Percentiles rank a stretch among this genome's conserved stretches.
Evolutionary conservation across 441 rosid species (phyloP).

Genomic region (Capsella rubella): DNA sequence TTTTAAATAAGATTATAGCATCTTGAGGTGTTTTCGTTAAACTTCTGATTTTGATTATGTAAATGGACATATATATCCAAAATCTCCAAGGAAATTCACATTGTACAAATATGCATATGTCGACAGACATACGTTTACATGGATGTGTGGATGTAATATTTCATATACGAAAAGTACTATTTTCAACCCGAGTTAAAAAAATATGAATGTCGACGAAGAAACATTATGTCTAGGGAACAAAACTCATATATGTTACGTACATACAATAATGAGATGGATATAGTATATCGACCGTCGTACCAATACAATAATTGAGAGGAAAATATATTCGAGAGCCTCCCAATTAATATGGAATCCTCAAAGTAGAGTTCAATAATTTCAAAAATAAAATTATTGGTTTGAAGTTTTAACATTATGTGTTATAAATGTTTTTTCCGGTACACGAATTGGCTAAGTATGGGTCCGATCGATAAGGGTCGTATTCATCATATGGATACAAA

Average conservation of each 20-base stretch:
- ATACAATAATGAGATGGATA: constrained; percentile 32
- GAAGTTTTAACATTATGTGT: constrained; percentile 22
- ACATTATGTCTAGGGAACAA: constrained; percentile 7
- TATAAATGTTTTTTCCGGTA: constrained; percentile 24
- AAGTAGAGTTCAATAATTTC: constrained; percentile 21
- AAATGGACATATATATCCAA: too few relatives aligned
- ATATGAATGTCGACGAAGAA: constrained; percentile 38
- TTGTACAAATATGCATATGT: constrained; percentile 22
- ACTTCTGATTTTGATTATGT: too few relatives aligned
- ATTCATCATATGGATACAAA: constrained; percentile 43
- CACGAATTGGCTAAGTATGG: constrained; percentile 36
- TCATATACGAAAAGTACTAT: constrained; percentile 1
- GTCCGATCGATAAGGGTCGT: constrained; percentile 38
- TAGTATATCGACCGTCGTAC: constrained; percentile 36
- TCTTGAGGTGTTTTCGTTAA: too few relatives aligned
- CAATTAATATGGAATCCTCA: constrained; percentile 27
- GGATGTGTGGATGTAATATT: neutral
- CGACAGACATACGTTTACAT: constrained; percentile 9
- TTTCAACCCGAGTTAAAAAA: constrained; percentile 11
- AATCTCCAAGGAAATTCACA: neutral
- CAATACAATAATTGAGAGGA: constrained; percentile 31
- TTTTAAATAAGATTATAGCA: too few relatives aligned
- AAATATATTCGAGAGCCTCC: constrained; percentile 23
- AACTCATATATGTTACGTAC: constrained; percentile 10
- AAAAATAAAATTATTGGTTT: constrained; percentile 13